Evolutionary conservation across 1,284 basidiomycete genomes (phyloP).

Genomic region (Pseudozyma flocculosa): DNA sequence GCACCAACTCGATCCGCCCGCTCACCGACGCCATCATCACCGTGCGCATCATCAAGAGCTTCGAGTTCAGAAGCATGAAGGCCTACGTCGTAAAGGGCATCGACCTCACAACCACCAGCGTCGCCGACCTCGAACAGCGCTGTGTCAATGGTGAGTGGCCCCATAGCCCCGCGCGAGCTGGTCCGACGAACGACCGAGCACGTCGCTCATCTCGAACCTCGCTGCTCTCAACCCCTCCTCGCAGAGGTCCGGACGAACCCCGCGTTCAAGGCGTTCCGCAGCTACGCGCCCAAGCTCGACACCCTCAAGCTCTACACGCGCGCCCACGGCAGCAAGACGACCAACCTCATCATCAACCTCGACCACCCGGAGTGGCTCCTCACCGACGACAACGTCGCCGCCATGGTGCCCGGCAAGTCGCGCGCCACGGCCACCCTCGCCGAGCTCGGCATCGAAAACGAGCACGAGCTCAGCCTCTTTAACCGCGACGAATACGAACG

Average conservation of each 20-base stretch:
- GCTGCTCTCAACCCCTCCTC: too few species aligned
- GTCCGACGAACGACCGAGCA: too few species aligned
- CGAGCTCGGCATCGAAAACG: constrained; percentile 49
- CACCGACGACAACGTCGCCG: constrained; percentile 8
- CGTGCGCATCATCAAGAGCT: constrained; percentile 91
- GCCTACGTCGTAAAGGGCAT: constrained; percentile 79
- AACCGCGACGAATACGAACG: constrained; percentile 44
- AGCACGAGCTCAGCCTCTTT: constrained; percentile 54
- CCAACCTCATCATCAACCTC: constrained; percentile 57
- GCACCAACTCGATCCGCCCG: constrained; percentile 70
- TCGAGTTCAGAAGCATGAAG: constrained; percentile 86
- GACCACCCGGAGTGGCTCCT: constrained; percentile 55
- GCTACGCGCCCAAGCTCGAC: constrained; percentile 61
- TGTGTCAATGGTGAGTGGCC: constrained; percentile 67
- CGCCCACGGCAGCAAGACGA: constrained; percentile 84
- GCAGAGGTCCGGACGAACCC: constrained; percentile 36
- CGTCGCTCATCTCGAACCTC: too few species aligned
- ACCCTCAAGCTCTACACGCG: constrained; percentile 91
- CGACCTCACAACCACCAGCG: constrained; percentile 76
- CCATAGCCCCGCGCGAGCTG: too few species aligned
- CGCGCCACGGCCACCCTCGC: constrained; percentile 28
- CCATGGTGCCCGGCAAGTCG: constrained; percentile 6
- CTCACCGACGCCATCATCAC: constrained; percentile 77
- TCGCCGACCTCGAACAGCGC: constrained; percentile 72
- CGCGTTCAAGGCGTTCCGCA: constrained; percentile 44